Evolutionary conservation across 1,284 basidiomycete genomes (phyloP).

Genomic region (Inonotus obliquus): DNA sequence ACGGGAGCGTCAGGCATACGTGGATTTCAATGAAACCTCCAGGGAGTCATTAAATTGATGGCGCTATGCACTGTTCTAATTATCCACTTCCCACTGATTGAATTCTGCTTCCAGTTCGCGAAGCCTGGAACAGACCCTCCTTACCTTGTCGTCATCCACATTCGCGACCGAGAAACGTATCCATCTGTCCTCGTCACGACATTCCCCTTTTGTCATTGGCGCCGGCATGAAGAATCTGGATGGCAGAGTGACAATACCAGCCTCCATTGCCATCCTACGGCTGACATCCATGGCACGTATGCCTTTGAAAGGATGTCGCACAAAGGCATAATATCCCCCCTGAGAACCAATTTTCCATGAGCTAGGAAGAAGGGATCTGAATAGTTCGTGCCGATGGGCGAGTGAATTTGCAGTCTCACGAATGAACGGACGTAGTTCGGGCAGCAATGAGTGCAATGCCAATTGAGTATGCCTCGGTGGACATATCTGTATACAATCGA

Average conservation of each 20-base stretch:
- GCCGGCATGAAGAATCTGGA: conserved; percentile 58
- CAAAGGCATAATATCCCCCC: conserved; percentile 76
- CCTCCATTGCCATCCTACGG: conserved; percentile 50
- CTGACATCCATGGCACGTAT: conserved; percentile 53
- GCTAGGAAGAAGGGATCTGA: conserved; percentile 42
- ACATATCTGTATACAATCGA: conserved; percentile 82
- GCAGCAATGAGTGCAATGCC: conserved; percentile 55
- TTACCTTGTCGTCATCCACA: conserved; percentile 59
- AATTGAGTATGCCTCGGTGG: conserved; percentile 68
- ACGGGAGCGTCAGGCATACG: too few relatives aligned
- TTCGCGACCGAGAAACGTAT: conserved; percentile 83
- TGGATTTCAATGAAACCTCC: too few relatives aligned
- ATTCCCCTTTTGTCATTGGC: conserved; percentile 25
- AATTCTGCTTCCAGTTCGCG: conserved; percentile 33
- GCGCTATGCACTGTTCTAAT: background rate
- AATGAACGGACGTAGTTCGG: conserved; percentile 52
- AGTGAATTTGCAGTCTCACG: conserved; percentile 46
- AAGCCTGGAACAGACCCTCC: conserved; percentile 55
- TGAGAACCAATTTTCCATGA: conserved; percentile 61
- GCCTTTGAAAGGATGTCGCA: conserved; percentile 61
- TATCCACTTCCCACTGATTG: conserved; percentile 16
- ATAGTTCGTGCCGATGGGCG: conserved; percentile 53
- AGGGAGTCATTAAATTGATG: background rate
- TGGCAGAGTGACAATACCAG: conserved; percentile 68
- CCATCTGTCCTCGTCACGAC: conserved; percentile 48